Conservation (phyloP, 1,139 yeast genomes). For the Pichia sp. region DNA sequence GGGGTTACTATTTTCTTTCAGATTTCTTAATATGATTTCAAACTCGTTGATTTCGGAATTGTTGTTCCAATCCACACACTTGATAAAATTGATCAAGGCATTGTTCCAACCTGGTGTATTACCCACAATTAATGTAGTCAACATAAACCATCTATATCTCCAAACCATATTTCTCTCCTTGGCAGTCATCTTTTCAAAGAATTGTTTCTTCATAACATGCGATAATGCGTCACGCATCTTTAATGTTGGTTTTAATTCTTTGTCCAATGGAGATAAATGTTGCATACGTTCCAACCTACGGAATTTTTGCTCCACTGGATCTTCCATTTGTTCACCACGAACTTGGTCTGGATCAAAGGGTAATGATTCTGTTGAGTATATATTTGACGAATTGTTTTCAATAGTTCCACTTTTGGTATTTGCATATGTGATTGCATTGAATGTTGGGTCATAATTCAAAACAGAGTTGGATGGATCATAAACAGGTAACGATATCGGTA, state of each 20-base stretch:
- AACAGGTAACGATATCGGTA: constrained; percentile 34
- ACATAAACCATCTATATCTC: constrained; percentile 86
- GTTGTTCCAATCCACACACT: constrained; percentile 88
- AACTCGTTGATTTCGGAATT: constrained; percentile 79
- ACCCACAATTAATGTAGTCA: constrained; percentile 49
- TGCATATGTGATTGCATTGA: constrained; percentile 28
- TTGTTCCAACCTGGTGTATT: constrained; percentile 32
- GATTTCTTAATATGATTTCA: constrained; percentile 41
- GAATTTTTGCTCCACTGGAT: constrained; percentile 87
- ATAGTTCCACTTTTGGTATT: constrained; percentile 33
- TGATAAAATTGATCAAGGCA: constrained; percentile 68
- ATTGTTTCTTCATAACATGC: constrained; percentile 70
- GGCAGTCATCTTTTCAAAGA: constrained; percentile 77
- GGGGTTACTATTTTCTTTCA: constrained; percentile 18
- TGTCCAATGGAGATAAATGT: constrained; percentile 73
- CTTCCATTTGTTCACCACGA: constrained; percentile 42
- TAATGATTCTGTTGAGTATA: constrained; percentile 10
- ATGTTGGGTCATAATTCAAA: constrained; percentile 25
- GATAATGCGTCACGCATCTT: constrained; percentile 73
- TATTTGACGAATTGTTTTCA: constrained; percentile 1
- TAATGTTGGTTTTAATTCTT: constrained; percentile 87
- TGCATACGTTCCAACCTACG: constrained; percentile 82
- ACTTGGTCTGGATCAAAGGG: constrained; percentile 64
- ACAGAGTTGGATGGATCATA: constrained; percentile 21
- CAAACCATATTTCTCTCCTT: constrained; percentile 87